Percentiles rank a stretch among this genome's conserved stretches.
phyloP scores from a whole-genome alignment of 306 rosid genomes.

The Cyamopsis tetragonoloba region DNA sequence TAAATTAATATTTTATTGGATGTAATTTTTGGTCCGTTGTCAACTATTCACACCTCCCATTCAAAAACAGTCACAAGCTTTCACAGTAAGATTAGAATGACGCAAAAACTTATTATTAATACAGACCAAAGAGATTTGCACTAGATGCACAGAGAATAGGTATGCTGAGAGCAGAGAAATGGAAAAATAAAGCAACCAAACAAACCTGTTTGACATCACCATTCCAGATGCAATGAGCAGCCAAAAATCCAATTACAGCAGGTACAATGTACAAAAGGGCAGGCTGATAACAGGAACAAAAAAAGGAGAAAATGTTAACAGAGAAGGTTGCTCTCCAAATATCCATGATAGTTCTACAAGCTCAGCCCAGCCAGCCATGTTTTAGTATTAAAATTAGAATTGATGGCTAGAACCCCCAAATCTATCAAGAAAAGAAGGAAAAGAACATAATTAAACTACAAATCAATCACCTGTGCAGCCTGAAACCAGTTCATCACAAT shows the following conservation, averaged over 20 bases:
- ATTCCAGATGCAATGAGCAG: conserved; percentile 88
- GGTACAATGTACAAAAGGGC: conserved; percentile 96
- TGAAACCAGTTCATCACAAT: conserved; percentile 99
- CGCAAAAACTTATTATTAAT: background rate
- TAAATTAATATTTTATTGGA: background rate
- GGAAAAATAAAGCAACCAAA: conserved; percentile 12
- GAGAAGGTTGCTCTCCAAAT: background rate
- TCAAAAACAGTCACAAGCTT: background rate
- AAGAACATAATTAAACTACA: conserved; percentile 13
- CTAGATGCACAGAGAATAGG: background rate
- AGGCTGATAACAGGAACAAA: conserved; percentile 56
- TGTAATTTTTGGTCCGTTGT: background rate
- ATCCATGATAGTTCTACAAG: background rate
- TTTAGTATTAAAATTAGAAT: background rate
- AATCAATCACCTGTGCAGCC: conserved; percentile 89
- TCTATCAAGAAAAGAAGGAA: background rate
- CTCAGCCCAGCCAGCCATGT: conserved; percentile 14
- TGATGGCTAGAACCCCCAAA: background rate
- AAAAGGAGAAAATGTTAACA: conserved; percentile 8
- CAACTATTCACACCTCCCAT: background rate
- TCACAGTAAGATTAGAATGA: background rate
- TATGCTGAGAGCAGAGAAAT: background rate
- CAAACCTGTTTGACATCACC: conserved; percentile 93
- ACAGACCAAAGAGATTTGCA: background rate
- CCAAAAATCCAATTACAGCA: conserved; percentile 87